Percentiles rank a stretch among this genome's conserved stretches.
phyloP scores from a whole-genome alignment of 2,329 filamentous ascomycete genomes.

The Rhinocladiella mackenziei region DNA sequence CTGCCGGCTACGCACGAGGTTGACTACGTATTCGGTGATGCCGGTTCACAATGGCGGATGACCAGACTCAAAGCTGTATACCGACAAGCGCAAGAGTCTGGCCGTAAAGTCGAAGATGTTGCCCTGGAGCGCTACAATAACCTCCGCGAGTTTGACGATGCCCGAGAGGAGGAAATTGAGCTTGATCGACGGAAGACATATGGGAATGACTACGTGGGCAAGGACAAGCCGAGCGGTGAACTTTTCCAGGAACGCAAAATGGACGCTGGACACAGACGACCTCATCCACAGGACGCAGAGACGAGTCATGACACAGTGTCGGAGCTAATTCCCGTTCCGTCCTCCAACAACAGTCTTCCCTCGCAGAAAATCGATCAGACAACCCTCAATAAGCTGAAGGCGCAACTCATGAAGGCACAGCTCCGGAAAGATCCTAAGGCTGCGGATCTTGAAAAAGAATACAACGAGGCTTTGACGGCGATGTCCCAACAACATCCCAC shows the following conservation, averaged over 20 bases:
- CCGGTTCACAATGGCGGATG: constrained; percentile 93
- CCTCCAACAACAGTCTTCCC: constrained; percentile 27
- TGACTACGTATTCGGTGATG: constrained; percentile 81
- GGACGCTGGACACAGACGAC: constrained; percentile 49
- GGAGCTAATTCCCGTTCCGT: constrained; percentile 32
- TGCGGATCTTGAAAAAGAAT: constrained; percentile 73
- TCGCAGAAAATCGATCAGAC: constrained; percentile 51
- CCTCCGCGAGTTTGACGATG: constrained; percentile 82
- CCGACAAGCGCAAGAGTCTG: constrained; percentile 68
- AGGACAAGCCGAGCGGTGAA: constrained; percentile 83
- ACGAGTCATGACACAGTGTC: constrained; percentile 35
- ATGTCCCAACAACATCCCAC: constrained; percentile 60
- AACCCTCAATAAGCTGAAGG: constrained; percentile 80
- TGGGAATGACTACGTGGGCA: constrained; percentile 76
- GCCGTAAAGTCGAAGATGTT: constrained; percentile 71
- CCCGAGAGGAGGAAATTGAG: constrained; percentile 88
- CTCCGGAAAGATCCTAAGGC: constrained; percentile 72
- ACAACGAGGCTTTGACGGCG: constrained; percentile 68
- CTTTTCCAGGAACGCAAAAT: constrained; percentile 73
- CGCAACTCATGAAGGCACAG: constrained; percentile 94
- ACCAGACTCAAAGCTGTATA: constrained; percentile 87
- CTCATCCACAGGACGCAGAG: constrained; percentile 24
- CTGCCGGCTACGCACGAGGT: constrained; percentile 61
- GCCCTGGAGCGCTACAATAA: constrained; percentile 78
- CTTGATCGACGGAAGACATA: constrained; percentile 78